phyloP scores from a whole-genome alignment of 139 green algal species.

The Micractinium sp. region DNA sequence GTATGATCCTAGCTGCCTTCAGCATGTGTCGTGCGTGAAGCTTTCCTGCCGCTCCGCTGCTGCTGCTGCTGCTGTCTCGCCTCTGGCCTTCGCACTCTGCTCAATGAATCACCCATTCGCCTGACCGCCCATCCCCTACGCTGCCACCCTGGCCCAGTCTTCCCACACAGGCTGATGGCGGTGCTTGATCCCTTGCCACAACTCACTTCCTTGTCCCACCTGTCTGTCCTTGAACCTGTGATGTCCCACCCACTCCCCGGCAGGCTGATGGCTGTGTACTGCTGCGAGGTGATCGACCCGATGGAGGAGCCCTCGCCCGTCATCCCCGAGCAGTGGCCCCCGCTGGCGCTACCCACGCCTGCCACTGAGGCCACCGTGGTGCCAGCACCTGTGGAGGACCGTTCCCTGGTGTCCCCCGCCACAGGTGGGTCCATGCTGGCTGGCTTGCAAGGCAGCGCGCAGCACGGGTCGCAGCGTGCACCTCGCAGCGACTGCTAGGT shows the following conservation, averaged over 20 bases:
- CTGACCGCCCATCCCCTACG: no score
- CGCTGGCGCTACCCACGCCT: neutral
- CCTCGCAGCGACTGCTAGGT: neutral
- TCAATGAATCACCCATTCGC: no score
- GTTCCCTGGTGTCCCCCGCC: neutral
- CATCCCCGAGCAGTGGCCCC: constrained; percentile 57
- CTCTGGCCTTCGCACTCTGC: no score
- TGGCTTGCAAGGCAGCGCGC: no score
- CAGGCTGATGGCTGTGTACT: constrained; percentile 60
- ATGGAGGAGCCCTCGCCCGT: constrained; percentile 31
- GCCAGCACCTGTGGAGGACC: neutral
- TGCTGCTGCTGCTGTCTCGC: neutral
- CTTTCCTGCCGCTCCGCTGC: neutral
- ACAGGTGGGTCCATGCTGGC: neutral
- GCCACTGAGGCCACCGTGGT: neutral
- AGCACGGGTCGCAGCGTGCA: no score
- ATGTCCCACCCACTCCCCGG: no score
- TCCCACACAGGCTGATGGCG: neutral
- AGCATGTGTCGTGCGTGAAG: neutral
- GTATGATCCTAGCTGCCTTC: neutral
- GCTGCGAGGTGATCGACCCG: constrained; percentile 45
- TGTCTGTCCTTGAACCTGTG: constrained; percentile 34
- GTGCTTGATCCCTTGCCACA: neutral
- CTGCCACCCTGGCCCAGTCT: no score
- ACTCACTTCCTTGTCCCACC: no score